Base-by-base conservation (phyloP, 306 rosid species). In the Bauhinia variegata region DNA sequence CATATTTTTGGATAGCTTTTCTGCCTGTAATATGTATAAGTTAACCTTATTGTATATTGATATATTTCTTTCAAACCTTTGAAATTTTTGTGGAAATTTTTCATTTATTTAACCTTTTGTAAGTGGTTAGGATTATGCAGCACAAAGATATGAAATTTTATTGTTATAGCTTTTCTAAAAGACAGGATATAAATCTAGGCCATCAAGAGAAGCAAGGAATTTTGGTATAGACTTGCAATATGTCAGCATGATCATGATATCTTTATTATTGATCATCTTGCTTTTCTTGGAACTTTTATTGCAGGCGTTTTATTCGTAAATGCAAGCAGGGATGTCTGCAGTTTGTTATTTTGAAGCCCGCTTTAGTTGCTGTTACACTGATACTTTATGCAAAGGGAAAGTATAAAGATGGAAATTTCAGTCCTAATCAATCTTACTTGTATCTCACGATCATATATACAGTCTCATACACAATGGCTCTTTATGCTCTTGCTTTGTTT, bases 271-370 rank as follows among this genome's bases (percentile, higher is more conserved):
- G 56, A 72, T 53, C 14, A 34, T 65, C 59, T 62, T 72, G 63
- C 32, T 47, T 58, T 28, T 67, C 4, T 8, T 67, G 31, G 59
- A 72, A 70, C 70, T 82, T 75, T 65, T 64, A 31, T 56, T 81
- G 84, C 86, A 92, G 98, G 86, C 96, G 96, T 78, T 92, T 92
- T 76, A 92, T 92, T 62, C 96, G 98, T 33, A 89, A 91, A 50
- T 92, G 98, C 93, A 92, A 92, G 83, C 98, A 92, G 86, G 96
- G 98, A 28, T 92, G 96, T 74, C 74, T 89, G 86, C 96, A 92
- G 83, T 92, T 92, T 83, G 98, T 92, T 71, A 87, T 92, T 74
- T 87, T 92, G 89, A 92, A 92, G 87, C 98, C 98, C 71, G 67
- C 83, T 75, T 78, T 92, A 83, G 98, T 78, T 48, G 91, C 77